These are phyloP conservation scores for Actinomucor elegans DNA, from an alignment of 371 early-diverging fungal species.

Conservation along the genomic window DNA sequence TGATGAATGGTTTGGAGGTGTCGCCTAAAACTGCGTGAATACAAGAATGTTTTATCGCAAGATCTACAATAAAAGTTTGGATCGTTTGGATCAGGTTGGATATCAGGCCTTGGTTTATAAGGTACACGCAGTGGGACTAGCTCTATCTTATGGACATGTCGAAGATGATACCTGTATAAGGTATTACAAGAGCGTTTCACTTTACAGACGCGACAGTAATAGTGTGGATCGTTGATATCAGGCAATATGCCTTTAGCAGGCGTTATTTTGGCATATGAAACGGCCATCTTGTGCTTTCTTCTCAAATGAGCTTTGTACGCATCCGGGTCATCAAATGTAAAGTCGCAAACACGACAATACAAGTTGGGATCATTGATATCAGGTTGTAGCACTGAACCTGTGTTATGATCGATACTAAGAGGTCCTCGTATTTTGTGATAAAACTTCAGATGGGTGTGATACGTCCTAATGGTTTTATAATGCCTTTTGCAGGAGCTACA, in stretches of 20 bases:
- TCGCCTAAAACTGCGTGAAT: neutral
- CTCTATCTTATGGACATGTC: too few species aligned
- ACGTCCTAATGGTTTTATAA: neutral
- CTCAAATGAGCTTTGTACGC: neutral
- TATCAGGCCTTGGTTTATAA: too few species aligned
- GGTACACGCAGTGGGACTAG: too few species aligned
- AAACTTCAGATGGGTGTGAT: neutral
- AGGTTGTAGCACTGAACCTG: neutral
- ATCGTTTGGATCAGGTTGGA: neutral
- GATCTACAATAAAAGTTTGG: neutral
- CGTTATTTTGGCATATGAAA: neutral
- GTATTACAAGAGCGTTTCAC: too few species aligned
- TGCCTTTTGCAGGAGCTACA: neutral
- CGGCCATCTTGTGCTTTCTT: neutral
- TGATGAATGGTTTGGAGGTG: neutral
- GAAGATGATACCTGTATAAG: too few species aligned
- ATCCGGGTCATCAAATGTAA: neutral
- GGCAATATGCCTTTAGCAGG: too few species aligned
- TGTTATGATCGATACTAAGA: too few species aligned
- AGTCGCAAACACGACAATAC: neutral
- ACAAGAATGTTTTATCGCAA: neutral
- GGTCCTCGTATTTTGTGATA: neutral
- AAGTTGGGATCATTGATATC: neutral
- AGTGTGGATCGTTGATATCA: too few species aligned
- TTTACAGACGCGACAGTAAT: too few species aligned